Evolutionary conservation across 116 monocot species (phyloP), one percentile per base, ranked within the genome.

Genomic region (Papilionanthe hybrid): DNA sequence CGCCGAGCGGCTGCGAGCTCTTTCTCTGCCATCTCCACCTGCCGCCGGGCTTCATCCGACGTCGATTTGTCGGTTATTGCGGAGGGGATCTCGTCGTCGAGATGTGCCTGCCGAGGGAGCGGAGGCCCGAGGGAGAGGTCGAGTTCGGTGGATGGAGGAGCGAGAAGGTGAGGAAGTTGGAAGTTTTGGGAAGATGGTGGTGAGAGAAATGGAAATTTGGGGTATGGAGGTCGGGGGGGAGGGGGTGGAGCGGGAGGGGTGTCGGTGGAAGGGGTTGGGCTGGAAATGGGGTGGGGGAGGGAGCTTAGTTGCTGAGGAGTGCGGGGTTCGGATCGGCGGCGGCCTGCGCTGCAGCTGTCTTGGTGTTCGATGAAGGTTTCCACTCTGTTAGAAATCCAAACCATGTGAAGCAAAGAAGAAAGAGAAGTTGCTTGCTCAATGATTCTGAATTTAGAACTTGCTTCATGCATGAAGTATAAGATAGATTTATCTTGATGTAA

Each of bases 351-450:
- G 90, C 95, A 95, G 12, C 87, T 79, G 55, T 95, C 95, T 77
- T 95, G 95, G 79, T 95, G 95, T 75, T 95, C 92, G 7, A 95
- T 92, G 86, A 95, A 95, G 81, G 89, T 92, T 86, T 95, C 95
- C 65, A 95, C 95, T 75, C 95, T 92, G 82, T 27, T 9, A 49
- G 1, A 19, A 18, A 57, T 13, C 7, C 15, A 3, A 77, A 29
- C 17, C 15, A 30, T 7, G 11, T n/a, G 1, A 7, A 60, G n/a
- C 17, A 3, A 53, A 15, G 53, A 53, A 53, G 53, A 53, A 53
- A 53, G 2, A 18, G 15, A 3, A 2, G 17, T 53, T 17, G 17
- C 53, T 17, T 53, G 17, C 17, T 53, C 53, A 53, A 53, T 17
- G 53, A 53, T 53, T 17, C 13, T 53, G 53, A 17, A 2, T 15